Evolutionary conservation across 2,329 filamentous ascomycete genomes (phyloP), one percentile per base, ranked within the genome.

Genomic region (Phialocephala sp.): DNA sequence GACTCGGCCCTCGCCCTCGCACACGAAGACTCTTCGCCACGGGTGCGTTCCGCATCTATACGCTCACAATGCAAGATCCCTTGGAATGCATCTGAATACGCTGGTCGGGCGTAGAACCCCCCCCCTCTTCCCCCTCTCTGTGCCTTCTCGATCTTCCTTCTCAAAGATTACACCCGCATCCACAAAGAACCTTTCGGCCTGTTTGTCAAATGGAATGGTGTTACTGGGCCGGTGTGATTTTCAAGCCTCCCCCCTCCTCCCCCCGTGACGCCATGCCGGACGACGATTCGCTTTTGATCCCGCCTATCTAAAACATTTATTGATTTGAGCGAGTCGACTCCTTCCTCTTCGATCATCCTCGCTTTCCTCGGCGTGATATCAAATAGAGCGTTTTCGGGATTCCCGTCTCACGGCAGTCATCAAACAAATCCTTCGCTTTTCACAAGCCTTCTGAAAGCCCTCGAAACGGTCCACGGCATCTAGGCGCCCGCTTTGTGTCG

Each of bases 371-470:
- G 50, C 18, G 50, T 24, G 35, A 54, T 35, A 32, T 54, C 27
- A 35, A n/a, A 22, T 39, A 37, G 32, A 41, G 15, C 36, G 18
- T 6, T 55, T 47, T 27, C 66, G 64, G 64, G 54, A 55, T 24
- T 59, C 36, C 56, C 66, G 62, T 71, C 65, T 69, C 66, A 69
- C 66, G 65, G 59, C 62, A 68, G 36, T 65, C 41, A 69, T 71
- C 62, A 68, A 68, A 66, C 70, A 62, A 45, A n/a, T 39, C 41
- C 41, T 22, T 61, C 58, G 41, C 35, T 43, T 67, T 60, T n/a
- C 50, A 58, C 47, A 15, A 47, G 39, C 15, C 59, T 14, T 27
- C 8, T 52, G 14, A 36, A 24, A 58, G n/a, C 12, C 50, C 52
- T 56, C 60, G 24, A 63, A 60, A 58, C 58, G 50, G 43, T 50